Conservation (phyloP, 768 basidiomycete species). For the Mrakia gelida region DNA sequence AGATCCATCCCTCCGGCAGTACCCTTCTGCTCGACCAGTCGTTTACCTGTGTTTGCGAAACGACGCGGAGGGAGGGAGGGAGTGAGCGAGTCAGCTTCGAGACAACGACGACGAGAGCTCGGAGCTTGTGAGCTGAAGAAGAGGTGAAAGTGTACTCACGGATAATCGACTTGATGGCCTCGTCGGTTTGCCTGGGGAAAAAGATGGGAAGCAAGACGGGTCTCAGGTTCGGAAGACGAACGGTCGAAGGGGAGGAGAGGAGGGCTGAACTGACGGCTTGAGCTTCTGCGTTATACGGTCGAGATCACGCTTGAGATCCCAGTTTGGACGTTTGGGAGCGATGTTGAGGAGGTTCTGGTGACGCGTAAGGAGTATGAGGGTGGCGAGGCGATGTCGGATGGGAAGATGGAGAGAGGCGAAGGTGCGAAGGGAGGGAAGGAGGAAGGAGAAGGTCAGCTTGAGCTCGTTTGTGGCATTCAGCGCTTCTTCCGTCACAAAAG, state of each 20-base stretch:
- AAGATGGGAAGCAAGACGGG: too few species aligned
- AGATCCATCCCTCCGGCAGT: conserved; percentile 24
- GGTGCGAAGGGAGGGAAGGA: background rate
- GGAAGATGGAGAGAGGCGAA: background rate
- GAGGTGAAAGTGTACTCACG: conserved; percentile 17
- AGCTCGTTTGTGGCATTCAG: background rate
- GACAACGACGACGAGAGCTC: background rate
- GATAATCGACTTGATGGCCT: conserved; percentile 31
- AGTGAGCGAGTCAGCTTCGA: background rate
- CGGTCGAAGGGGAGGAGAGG: too few species aligned
- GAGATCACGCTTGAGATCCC: conserved; percentile 62
- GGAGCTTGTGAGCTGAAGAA: background rate
- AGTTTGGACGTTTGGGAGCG: conserved; percentile 66
- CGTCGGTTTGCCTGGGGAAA: conserved; percentile 15
- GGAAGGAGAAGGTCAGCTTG: background rate
- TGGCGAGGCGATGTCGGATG: background rate
- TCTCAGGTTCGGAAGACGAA: too few species aligned
- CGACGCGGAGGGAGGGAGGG: background rate
- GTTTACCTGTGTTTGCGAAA: conserved; percentile 9
- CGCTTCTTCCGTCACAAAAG: background rate
- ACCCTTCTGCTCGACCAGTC: conserved; percentile 22
- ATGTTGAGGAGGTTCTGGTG: conserved; percentile 52
- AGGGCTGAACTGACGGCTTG: background rate
- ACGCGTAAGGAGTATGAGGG: background rate
- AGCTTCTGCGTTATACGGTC: conserved; percentile 46